A percentile compares a stretch with the other conserved stretches of the same genome.
These are phyloP conservation scores for Trichoderma brevicompactum DNA, from an alignment of 2,329 filamentous ascomycete genomes.

Conservation along the genomic window DNA sequence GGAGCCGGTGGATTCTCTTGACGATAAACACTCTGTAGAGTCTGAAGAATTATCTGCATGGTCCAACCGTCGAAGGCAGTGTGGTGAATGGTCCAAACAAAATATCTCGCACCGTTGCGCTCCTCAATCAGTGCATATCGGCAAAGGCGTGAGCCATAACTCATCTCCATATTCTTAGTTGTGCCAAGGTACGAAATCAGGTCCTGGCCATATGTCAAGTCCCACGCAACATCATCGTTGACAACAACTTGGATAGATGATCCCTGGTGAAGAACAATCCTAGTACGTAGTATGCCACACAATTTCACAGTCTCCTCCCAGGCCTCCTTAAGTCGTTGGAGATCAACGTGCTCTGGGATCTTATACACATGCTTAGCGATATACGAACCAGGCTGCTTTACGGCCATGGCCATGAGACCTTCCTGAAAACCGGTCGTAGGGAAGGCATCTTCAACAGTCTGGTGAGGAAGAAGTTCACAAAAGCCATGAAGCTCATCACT, in stretches of 20 bases:
- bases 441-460: slow-evolving; percentile 1
- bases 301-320: slow-evolving; percentile 32
- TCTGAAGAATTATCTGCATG: background rate
- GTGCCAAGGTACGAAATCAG: background rate
- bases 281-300: slow-evolving; percentile 16
- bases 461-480: slow-evolving; percentile 10
- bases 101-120: background rate
- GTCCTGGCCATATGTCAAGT: background rate
- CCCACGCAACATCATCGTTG: background rate
- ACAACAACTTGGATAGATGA: background rate
- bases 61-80: slow-evolving; percentile 18
- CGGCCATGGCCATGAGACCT: slow-evolving; percentile 19
- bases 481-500: background rate
- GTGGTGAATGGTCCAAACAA: slow-evolving; percentile 17
- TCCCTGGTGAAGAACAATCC: slow-evolving; percentile 23
- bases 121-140: slow-evolving; percentile 5
- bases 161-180: background rate
- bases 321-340: slow-evolving; percentile 28
- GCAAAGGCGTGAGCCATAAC: slow-evolving; percentile 13
- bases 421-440: slow-evolving; percentile 1
- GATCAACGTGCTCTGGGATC: background rate
- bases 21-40: background rate
- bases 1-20: background rate
- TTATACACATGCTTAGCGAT: slow-evolving; percentile 7
- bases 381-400: slow-evolving; percentile 20